These are phyloP conservation scores for Aspergillus haitiensis DNA, from an alignment of 495 filamentous ascomycete species.

Conservation along the genomic window DNA sequence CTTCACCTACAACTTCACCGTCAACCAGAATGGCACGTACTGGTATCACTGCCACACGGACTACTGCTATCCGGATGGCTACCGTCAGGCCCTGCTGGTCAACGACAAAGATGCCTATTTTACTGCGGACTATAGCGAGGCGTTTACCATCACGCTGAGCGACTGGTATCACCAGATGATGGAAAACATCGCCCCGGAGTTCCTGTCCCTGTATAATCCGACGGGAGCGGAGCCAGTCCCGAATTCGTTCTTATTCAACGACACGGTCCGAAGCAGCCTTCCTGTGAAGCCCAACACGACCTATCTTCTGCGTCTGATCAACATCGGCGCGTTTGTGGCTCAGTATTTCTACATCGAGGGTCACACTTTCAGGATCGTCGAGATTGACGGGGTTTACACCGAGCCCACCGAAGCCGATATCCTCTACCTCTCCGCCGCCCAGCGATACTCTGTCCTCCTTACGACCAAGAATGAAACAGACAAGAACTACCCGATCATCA, in stretches of 20 bases:
- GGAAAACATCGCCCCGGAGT: slow-evolving; percentile 41
- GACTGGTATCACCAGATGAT: slow-evolving; percentile 63
- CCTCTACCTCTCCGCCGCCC: slow-evolving; percentile 67
- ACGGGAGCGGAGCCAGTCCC: slow-evolving; percentile 57
- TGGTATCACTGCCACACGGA: slow-evolving; percentile 79
- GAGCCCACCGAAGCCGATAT: slow-evolving; percentile 58
- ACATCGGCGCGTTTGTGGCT: slow-evolving; percentile 72
- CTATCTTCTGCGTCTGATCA: slow-evolving; percentile 75
- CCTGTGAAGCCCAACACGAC: slow-evolving; percentile 70
- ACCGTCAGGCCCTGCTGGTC: slow-evolving; percentile 69
- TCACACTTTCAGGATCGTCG: slow-evolving; percentile 61
- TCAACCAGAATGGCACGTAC: slow-evolving; percentile 74
- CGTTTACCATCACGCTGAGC: slow-evolving; percentile 62
- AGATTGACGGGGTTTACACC: slow-evolving; percentile 54
- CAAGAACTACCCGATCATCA: slow-evolving; percentile 66
- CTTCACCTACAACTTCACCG: slow-evolving; percentile 77
- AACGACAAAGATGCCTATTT: slow-evolving; percentile 65
- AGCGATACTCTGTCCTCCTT: slow-evolving; percentile 68
- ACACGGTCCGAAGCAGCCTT: slow-evolving; percentile 57
- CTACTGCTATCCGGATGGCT: slow-evolving; percentile 74
- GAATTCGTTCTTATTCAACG: slow-evolving; percentile 55
- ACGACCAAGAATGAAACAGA: slow-evolving; percentile 63
- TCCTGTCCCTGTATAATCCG: slow-evolving; percentile 51
- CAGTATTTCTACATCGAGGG: slow-evolving; percentile 79
- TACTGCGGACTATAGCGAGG: slow-evolving; percentile 62